Evolutionary conservation across 495 filamentous ascomycete genomes (phyloP).

Genomic region (Halenospora varia): DNA sequence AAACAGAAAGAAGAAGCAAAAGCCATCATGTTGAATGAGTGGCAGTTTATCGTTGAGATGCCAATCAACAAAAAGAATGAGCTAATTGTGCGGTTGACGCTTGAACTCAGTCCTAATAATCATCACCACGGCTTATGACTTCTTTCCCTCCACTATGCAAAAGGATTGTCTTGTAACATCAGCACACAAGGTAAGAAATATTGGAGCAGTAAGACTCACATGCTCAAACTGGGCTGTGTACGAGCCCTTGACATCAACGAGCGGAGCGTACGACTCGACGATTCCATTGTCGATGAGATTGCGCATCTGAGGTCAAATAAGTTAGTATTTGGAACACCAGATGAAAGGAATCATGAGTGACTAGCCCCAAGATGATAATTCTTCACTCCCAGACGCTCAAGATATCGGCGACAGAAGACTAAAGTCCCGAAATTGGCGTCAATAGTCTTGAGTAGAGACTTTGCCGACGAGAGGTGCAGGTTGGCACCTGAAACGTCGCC

Average conservation of each 20-base stretch:
- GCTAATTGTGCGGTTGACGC: no score
- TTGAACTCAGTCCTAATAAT: no score
- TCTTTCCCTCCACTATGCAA: slow-evolving; percentile 86
- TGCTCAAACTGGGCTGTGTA: slow-evolving; percentile 97
- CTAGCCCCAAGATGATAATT: slow-evolving; percentile 82
- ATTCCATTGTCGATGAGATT: slow-evolving; percentile 82
- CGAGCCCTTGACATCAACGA: slow-evolving; percentile 87
- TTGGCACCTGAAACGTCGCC: slow-evolving; percentile 60
- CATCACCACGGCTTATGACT: slow-evolving; percentile 85
- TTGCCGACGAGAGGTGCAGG: slow-evolving; percentile 69
- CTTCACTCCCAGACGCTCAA: slow-evolving; percentile 80
- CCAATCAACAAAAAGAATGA: no score
- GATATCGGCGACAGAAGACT: slow-evolving; percentile 78
- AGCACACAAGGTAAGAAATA: not conserved
- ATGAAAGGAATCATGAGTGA: not conserved
- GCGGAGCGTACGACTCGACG: slow-evolving; percentile 83
- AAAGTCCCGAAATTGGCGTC: slow-evolving; percentile 88
- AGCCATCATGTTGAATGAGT: no score
- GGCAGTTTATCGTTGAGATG: no score
- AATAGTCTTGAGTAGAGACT: slow-evolving; percentile 79
- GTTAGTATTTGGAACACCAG: not conserved
- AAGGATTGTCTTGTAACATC: slow-evolving; percentile 64
- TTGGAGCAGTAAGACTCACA: slow-evolving; percentile 47
- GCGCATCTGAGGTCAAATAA: slow-evolving; percentile 53
- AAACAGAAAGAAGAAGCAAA: no score